phyloP scores from a whole-genome alignment of 2,329 filamentous ascomycete genomes.

The Cercospora brassicicola region DNA sequence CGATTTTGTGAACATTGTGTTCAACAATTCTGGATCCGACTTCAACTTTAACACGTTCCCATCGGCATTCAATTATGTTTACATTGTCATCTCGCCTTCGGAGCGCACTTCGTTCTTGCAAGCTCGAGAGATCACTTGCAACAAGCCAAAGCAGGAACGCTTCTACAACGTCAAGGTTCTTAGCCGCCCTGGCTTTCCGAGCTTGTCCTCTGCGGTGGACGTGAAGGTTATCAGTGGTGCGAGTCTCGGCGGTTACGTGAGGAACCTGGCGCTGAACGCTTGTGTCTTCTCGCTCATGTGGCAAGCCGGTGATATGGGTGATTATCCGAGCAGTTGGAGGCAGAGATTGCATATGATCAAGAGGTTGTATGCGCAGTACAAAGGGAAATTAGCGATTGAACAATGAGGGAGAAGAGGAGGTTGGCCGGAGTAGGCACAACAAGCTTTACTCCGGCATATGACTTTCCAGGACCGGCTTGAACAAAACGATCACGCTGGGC shows the following conservation, averaged over 20 bases:
- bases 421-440: neutral
- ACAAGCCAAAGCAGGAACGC: constrained; percentile 44
- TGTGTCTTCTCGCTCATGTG: constrained; percentile 93
- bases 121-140: constrained; percentile 48
- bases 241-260: constrained; percentile 80
- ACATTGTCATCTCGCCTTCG: constrained; percentile 91
- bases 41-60: constrained; percentile 91
- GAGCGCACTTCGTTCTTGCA: constrained; percentile 75
- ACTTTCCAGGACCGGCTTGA: neutral
- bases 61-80: constrained; percentile 93
- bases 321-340: constrained; percentile 82
- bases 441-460: neutral
- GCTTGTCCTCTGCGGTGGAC: constrained; percentile 84
- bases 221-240: constrained; percentile 84
- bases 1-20: constrained; percentile 96
- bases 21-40: constrained; percentile 86
- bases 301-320: constrained; percentile 55
- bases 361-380: constrained; percentile 67
- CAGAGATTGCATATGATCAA: constrained; percentile 83
- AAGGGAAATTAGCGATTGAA: constrained; percentile 9
- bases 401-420: neutral
- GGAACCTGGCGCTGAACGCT: constrained; percentile 86
- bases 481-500: neutral
- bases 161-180: constrained; percentile 92
- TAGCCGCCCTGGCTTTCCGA: constrained; percentile 83